Evolutionary conservation across 2,329 filamentous ascomycete genomes (phyloP), one percentile per base, ranked within the genome.

Genomic region (Penicillium sp.): DNA sequence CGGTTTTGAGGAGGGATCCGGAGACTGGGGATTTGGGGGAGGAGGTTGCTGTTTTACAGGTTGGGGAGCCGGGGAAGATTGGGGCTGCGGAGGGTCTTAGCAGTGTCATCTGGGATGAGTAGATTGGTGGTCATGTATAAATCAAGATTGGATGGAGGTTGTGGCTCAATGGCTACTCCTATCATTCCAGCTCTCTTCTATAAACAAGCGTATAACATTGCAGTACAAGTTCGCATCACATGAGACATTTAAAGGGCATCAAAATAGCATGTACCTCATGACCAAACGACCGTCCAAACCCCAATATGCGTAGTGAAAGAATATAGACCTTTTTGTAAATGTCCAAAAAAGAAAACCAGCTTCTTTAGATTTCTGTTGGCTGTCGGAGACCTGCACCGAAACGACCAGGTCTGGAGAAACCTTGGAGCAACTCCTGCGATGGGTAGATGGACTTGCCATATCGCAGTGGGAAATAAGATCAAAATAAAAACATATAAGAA

Each of bases 1-100:
- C 79, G 6, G 68, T 91, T 41, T 78, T 87, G 40, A 65, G 72
- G 59, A 75, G 88, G 5, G 77, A 89, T 67, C 70, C 76, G 1
- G 54, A 64, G 46, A 83, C 79, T 0, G 88, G 87, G 1, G 61
- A 76, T 56, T 69, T 90, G 19, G 80, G 80, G 2, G 59, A 64
- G 27, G 40, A 61, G 44, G 50, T 71, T 45, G 66, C 66, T 16
- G 43, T 47, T 25, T 14, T 70, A 47, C 48, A 62, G 44, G 63
- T 71, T 42, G 68, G 68, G 2, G 55, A 62, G 41, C 48, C 57
- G 10, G 66, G 64, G 0, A 52, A 53, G 29, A 58, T 62, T 10
- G 63, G 63, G 4, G 48, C 53, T 11, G 46, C 63, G 3, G 54
- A 62, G 31, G 68, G 67, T 1, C 49, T 71, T 58, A 69, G 66